Conservation (phyloP, 805 yeast genomes). For the Lipomyces yamanashiensis region DNA sequence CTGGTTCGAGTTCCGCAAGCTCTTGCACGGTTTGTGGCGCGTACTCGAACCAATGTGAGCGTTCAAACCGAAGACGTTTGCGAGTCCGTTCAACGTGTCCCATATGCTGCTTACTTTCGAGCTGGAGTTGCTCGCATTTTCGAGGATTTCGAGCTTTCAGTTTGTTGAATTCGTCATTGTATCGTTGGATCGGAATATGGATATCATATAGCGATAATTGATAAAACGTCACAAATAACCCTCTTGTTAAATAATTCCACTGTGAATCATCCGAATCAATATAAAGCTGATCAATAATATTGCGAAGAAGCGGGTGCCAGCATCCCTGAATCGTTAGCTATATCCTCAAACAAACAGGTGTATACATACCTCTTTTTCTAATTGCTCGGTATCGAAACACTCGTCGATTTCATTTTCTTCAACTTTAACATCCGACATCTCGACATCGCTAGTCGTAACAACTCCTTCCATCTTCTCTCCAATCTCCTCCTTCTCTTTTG, state of each 20-base stretch:
- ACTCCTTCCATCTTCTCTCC: slow-evolving; percentile 37
- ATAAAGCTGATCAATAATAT: slow-evolving; percentile 42
- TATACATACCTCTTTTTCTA: slow-evolving; percentile 8
- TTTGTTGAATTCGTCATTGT: slow-evolving; percentile 54
- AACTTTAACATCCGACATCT: slow-evolving; percentile 62
- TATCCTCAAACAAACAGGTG: neutral
- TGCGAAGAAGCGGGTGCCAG: slow-evolving; percentile 49
- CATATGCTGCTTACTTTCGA: slow-evolving; percentile 54
- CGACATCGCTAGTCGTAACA: slow-evolving; percentile 39
- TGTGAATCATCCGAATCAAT: slow-evolving; percentile 39
- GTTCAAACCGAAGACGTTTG: slow-evolving; percentile 43
- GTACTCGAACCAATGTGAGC: slow-evolving; percentile 42
- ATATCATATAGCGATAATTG: slow-evolving; percentile 72
- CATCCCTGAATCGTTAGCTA: slow-evolving; percentile 46
- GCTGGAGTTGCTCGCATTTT: slow-evolving; percentile 23
- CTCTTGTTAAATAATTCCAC: slow-evolving; percentile 43
- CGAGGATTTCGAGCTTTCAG: slow-evolving; percentile 42
- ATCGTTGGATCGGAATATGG: slow-evolving; percentile 55
- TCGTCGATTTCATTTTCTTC: slow-evolving; percentile 60
- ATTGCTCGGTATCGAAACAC: slow-evolving; percentile 4
- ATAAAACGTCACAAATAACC: slow-evolving; percentile 72
- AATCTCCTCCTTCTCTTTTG: neutral
- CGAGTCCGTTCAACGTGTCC: slow-evolving; percentile 47
- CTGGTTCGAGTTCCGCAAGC: slow-evolving; percentile 5
- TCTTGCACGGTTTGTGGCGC: neutral